These are phyloP conservation scores for Umbelopsis isabellina DNA, from an alignment of 192 early-diverging fungal genomes.

Conservation along the genomic window DNA sequence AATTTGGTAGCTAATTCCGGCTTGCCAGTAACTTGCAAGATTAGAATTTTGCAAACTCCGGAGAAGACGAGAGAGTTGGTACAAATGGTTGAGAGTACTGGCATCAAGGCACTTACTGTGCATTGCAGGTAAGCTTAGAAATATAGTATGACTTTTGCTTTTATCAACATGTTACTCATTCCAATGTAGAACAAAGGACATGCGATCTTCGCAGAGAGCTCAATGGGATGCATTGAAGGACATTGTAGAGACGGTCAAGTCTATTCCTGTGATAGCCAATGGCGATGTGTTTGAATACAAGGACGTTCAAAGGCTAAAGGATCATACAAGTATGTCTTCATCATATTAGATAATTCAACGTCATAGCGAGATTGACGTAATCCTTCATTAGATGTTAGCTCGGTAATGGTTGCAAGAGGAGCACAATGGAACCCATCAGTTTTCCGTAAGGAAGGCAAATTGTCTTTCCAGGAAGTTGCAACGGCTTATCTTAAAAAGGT, in stretches of 20 bases:
- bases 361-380: neutral
- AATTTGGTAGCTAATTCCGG: conserved; percentile 72
- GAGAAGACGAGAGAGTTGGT: conserved; percentile 84
- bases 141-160: neutral
- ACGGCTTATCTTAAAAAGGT: conserved; percentile 69
- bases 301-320: conserved; percentile 65
- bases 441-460: conserved; percentile 69
- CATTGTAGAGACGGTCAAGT: conserved; percentile 69
- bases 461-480: conserved; percentile 60
- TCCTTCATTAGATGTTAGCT: conserved; percentile 39
- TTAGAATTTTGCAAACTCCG: conserved; percentile 66
- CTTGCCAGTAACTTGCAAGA: conserved; percentile 39
- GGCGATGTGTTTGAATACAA: conserved; percentile 79
- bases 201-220: conserved; percentile 78
- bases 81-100: conserved; percentile 81
- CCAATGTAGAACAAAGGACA: conserved; percentile 58
- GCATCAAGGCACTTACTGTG: conserved; percentile 84
- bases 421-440: conserved; percentile 87
- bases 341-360: neutral
- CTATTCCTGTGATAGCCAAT: conserved; percentile 88
- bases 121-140: conserved; percentile 75
- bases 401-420: conserved; percentile 92
- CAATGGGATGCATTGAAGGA: conserved; percentile 83
- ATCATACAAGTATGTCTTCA: conserved; percentile 51
- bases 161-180: neutral